Evolutionary conservation across 208 protist species (phyloP), one percentile per base, ranked within the genome.

Genomic region (Trypanosoma caninum): DNA sequence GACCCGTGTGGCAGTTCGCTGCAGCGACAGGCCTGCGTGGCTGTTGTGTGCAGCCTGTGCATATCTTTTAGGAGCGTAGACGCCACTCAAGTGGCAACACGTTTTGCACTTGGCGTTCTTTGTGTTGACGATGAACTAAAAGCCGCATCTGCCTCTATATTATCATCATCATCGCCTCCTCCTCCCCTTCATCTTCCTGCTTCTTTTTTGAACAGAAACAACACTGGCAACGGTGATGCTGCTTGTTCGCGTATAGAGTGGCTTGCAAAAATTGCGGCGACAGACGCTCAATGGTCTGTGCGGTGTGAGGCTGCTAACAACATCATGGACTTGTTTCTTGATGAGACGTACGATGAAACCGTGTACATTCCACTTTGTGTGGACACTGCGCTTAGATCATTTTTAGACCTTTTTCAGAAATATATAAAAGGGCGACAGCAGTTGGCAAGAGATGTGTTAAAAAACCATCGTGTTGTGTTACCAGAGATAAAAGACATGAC

Each of bases 281-380:
- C 65, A 2, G 86, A 93, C 54, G 72, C 64, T 28, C 37, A 65
- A 25, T 78, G 72, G 41, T 75, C 70, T 10, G 71, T 84, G 16
- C 82, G 80, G n/a, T 81, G 76, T 59, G 87, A 93, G 57, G 87
- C 87, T 1, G 82, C 82, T 0, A 90, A 93, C 69, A 69, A 78
- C 33, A 55, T 93, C 1, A 78, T 93, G 14, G 87, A 93, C 60
- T 50, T 93, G 30, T 93, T 87, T 47, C 65, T 82, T 2, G 82
- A 89, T 42, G 87, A 93, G 42, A 59, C 63, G 33, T 78, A 78
- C 54, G 78, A 93, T 45, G 70, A 64, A 10, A 50, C 41, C 2
- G 78, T 89, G 65, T 93, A 93, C 59, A 69, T 77, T 56, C 82
- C 80, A 46, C 69, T 90, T 4, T 37, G 55, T 11, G 71, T 90